Percentiles rank a stretch among this genome's conserved stretches.
phyloP scores from a whole-genome alignment of 2,329 filamentous ascomycete genomes.

The Clarireedia monteithiana region DNA sequence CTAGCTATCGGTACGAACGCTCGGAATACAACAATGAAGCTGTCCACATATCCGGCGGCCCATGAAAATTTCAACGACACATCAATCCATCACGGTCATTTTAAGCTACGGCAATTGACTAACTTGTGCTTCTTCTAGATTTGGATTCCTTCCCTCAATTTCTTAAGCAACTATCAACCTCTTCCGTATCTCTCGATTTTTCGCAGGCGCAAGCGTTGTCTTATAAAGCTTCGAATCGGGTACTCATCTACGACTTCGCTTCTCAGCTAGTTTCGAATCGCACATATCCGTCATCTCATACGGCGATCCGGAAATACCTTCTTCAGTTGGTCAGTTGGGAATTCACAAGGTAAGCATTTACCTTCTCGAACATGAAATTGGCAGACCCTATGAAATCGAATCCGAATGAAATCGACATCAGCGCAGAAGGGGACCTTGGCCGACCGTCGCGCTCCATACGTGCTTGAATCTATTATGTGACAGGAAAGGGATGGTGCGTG shows the following conservation, averaged over 20 bases:
- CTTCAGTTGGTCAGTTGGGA: slow-evolving; percentile 17
- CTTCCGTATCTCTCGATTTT: slow-evolving; percentile 23
- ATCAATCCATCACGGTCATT: not conserved
- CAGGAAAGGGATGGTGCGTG: not conserved
- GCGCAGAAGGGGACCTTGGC: not conserved
- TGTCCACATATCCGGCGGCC: not conserved
- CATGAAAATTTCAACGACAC: slow-evolving; percentile 5
- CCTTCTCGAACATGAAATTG: slow-evolving; percentile 10
- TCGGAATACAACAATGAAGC: slow-evolving; percentile 17
- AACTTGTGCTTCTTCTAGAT: slow-evolving; percentile 21
- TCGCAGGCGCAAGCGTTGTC: slow-evolving; percentile 27
- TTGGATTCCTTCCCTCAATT: slow-evolving; percentile 25
- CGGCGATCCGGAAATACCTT: slow-evolving; percentile 21
- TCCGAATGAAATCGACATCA: not conserved
- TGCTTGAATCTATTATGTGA: not conserved
- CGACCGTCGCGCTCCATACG: not conserved
- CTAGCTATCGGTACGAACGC: slow-evolving; percentile 24
- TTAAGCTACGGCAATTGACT: slow-evolving; percentile 18
- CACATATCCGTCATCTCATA: slow-evolving; percentile 22
- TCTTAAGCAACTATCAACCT: slow-evolving; percentile 24
- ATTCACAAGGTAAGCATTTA: slow-evolving; percentile 23
- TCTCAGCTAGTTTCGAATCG: slow-evolving; percentile 18
- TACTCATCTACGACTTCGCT: slow-evolving; percentile 15
- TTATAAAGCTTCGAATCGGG: slow-evolving; percentile 19
- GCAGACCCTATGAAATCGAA: slow-evolving; percentile 14